phyloP scores from a whole-genome alignment of 768 basidiomycete species.

The Boletales sp. region DNA sequence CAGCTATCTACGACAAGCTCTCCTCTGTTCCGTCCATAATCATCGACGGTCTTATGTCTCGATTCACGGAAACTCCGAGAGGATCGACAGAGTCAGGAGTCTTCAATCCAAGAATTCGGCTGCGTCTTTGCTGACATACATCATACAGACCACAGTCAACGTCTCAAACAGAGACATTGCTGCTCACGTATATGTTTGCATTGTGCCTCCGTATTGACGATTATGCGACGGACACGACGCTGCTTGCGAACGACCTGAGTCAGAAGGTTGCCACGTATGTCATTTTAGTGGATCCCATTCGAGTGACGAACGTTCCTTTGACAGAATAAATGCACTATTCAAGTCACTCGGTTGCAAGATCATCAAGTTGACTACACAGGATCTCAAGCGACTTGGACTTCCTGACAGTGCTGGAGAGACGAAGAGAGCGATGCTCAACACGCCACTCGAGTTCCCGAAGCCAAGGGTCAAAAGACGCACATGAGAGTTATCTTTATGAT shows the following conservation, averaged over 20 bases:
- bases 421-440: conserved; percentile 69
- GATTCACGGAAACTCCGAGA: conserved; percentile 77
- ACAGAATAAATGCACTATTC: conserved; percentile 65
- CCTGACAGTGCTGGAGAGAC: conserved; percentile 57
- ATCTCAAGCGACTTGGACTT: conserved; percentile 68
- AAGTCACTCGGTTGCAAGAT: conserved; percentile 80
- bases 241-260: conserved; percentile 72
- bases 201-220: conserved; percentile 78
- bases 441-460: conserved; percentile 83
- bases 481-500: conserved; percentile 4
- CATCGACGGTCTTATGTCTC: conserved; percentile 67
- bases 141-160: conserved; percentile 49
- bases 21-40: conserved; percentile 57
- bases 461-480: conserved; percentile 35
- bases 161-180: conserved; percentile 61
- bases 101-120: not conserved
- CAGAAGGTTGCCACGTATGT: conserved; percentile 64
- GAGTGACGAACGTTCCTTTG: not conserved
- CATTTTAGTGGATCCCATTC: not conserved
- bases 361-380: conserved; percentile 49
- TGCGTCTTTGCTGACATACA: not conserved
- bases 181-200: conserved; percentile 78
- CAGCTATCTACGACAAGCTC: conserved; percentile 54
- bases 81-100: conserved; percentile 57
- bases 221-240: conserved; percentile 64